Conservation (phyloP, 179 eudicot genomes). For the Heliamphora ciliata region DNA sequence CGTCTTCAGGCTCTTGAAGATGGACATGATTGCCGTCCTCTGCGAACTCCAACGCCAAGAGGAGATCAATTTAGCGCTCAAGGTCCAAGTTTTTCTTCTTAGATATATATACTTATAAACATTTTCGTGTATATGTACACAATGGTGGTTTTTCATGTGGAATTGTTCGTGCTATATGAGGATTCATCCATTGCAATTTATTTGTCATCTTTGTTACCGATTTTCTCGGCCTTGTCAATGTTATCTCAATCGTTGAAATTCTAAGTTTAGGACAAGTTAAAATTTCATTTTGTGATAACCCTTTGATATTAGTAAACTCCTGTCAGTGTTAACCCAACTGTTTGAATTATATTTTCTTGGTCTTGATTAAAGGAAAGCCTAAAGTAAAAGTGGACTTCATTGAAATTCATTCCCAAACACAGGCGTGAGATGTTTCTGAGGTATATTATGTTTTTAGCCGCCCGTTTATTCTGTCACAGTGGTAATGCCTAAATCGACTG, state of each 20-base stretch:
- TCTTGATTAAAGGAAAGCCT: background rate
- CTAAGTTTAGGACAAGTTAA: background rate
- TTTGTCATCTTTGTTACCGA: background rate
- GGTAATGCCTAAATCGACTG: background rate
- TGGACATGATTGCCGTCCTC: slow-evolving; percentile 81
- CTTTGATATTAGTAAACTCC: background rate
- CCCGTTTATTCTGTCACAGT: background rate
- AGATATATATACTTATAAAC: background rate
- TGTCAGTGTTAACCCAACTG: background rate
- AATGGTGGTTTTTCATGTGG: background rate
- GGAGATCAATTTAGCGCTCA: slow-evolving; percentile 61
- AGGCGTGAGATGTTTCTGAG: background rate
- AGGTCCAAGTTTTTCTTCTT: slow-evolving; percentile 32
- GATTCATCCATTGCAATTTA: too few species aligned
- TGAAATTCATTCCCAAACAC: background rate
- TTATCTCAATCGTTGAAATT: background rate
- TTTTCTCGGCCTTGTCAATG: background rate
- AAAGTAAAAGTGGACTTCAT: background rate
- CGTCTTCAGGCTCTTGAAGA: slow-evolving; percentile 64
- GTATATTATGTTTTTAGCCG: background rate
- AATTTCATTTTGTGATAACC: background rate
- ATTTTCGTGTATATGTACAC: background rate
- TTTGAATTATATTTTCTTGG: background rate
- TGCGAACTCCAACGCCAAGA: slow-evolving; percentile 77
- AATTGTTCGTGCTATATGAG: background rate